Evolutionary conservation across 495 filamentous ascomycete species (phyloP), one percentile per base, ranked within the genome.

Genomic region (Chaetomidium leptoderma): DNA sequence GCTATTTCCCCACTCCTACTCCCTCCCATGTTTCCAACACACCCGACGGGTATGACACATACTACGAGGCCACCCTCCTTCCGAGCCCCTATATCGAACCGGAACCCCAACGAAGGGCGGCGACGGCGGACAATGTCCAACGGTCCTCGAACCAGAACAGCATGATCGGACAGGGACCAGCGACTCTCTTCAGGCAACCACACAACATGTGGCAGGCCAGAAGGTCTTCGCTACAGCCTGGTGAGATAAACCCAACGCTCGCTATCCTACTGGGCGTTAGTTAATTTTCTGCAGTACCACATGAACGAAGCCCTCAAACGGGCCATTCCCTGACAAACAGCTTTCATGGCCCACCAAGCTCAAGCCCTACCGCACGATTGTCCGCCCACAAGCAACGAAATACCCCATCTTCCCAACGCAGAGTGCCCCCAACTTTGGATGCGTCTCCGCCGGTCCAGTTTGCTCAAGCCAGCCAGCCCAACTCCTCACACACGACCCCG

Each of bases 401-500:
- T 40, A 33, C 10, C 33, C 24, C 21, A 1, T 23, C 8, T 16
- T n/a, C 23, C 16, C 43, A n/a, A 2, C 13, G 19, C 14, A 26
- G 24, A 40, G 17, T 40, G 23, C 23, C 43, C 17, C 23, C 23
- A 14, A 11, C 7, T 13, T 23, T 13, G 6, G 35, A 32, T 1
- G 24, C 46, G 2, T 50, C 46, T 30, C 21, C 51, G 10, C 27
- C 23, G 14, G 1, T 35, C 16, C 42, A 36, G 9, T 35, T 39
- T 7, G 2, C 24, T 1, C 23, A 8, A 16, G 1, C n/a, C n/a
- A 16, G 10, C 23, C 46, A 35, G 19, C 2, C 13, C 23, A 21
- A 45, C 17, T n/a, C 4, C 24, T 16, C 17, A 6, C 17, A 4
- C 0, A 16, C 30, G 1, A 70, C 75, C 0, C 79, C 79, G 0